Base-by-base conservation (phyloP, 2,329 filamentous ascomycete species). In the Epichloe elymi region DNA sequence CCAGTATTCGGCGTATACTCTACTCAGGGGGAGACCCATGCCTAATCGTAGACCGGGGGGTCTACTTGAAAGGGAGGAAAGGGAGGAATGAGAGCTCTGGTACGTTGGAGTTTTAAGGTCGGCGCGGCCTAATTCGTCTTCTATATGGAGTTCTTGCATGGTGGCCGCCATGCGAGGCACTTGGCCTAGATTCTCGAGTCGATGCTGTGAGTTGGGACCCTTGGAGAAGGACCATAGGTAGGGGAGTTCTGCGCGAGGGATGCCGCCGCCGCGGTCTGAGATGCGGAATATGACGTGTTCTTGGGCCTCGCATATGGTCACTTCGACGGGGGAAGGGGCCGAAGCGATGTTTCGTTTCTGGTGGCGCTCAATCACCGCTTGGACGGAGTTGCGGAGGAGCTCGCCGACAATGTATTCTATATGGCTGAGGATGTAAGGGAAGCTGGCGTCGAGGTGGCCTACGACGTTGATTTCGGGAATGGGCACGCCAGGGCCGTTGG, bases 1-100 rank as follows among this genome's bases (percentile, higher is more conserved):
- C 93, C 93, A 98, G 67, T 97, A 97, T 67, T 97, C 91, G 30
- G 91, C 89, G 67, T 97, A 98, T 3, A 97, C 87, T 55, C 88
- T 80, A 61, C 90, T 95, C 70, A 98, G 83, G 0, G 93, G 93
- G 48, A 98, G 69, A 1, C 93, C 93, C 77, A 98, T 95, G 4
- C 93, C 93, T 1, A 98, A 75, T 11, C 88, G 80, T 54, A 97
- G 71, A 63, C 95, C 85, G 0, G 93, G 93, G 17, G 89, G 88
- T 37, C 93, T 78, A 52, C 83, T 86, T 1, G 88, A 88, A 41
- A 98, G 73, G 2, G 86, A 83, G 11, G 85, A 81, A 41, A 98
- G 73, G 2, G 86, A 83, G 11, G 85, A 82, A 26, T 98, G 73
- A 1, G 89, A 95, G 57, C 77, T 82, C 42, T 65, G 64, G 56